Evolutionary conservation across 1,284 basidiomycete genomes (phyloP).

Genomic region (Takashimella tepidaria): DNA sequence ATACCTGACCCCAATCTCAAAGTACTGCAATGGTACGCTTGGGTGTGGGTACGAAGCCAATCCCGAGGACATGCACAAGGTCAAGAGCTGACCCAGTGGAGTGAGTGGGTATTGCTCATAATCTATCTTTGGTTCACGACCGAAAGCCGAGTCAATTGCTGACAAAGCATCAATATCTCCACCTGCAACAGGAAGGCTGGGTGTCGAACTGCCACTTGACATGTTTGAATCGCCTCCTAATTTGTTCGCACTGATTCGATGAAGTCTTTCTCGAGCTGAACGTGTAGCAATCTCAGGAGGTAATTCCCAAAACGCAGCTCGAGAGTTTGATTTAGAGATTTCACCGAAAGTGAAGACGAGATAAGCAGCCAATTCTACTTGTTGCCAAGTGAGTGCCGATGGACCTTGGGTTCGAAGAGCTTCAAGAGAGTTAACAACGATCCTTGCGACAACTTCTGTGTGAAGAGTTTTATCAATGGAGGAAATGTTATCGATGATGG

Average conservation of each 20-base stretch:
- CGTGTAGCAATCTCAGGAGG: slow-evolving; percentile 44
- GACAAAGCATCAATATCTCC: slow-evolving; percentile 21
- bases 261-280: slow-evolving; percentile 24
- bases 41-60: slow-evolving; percentile 81
- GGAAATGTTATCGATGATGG: slow-evolving; percentile 91
- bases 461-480: slow-evolving; percentile 58
- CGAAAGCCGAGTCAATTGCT: slow-evolving; percentile 36
- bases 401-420: slow-evolving; percentile 34
- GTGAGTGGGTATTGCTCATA: slow-evolving; percentile 84
- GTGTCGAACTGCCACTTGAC: slow-evolving; percentile 35
- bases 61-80: slow-evolving; percentile 74
- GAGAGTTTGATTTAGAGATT: slow-evolving; percentile 55
- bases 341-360: slow-evolving; percentile 93
- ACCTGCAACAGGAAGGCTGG: slow-evolving; percentile 6
- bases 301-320: slow-evolving; percentile 47
- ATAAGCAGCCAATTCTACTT: slow-evolving; percentile 87
- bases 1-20: slow-evolving; percentile 88
- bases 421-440: slow-evolving; percentile 42
- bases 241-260: slow-evolving; percentile 29
- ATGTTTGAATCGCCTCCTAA: slow-evolving; percentile 26
- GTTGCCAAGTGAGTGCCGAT: slow-evolving; percentile 72
- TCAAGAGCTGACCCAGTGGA: slow-evolving; percentile 82
- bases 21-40: slow-evolving; percentile 86
- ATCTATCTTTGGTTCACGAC: slow-evolving; percentile 59
- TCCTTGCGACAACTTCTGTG: slow-evolving; percentile 46